phyloP scores from a whole-genome alignment of 176 grass and related monocot species.

The Pontederia paniculata region DNA sequence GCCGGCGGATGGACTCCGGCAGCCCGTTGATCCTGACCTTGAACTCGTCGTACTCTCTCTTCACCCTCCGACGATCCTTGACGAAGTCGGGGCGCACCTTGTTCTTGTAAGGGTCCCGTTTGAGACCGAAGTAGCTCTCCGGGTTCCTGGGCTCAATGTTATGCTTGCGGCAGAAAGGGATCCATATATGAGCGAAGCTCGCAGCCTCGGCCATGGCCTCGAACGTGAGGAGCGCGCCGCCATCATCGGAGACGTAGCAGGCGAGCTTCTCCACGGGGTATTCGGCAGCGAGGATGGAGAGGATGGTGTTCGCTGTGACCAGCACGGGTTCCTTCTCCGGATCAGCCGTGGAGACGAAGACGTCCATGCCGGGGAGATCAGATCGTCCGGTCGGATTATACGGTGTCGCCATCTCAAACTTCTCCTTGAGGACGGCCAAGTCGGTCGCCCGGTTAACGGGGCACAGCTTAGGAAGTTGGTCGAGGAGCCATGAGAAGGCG shows the following conservation, averaged over 20 bases:
- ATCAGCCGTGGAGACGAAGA: slow-evolving; percentile 90
- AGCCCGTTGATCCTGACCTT: slow-evolving; percentile 88
- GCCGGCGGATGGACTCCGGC: slow-evolving; percentile 77
- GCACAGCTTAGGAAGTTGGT: slow-evolving; percentile 91
- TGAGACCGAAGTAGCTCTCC: slow-evolving; percentile 85
- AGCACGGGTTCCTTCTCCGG: slow-evolving; percentile 91
- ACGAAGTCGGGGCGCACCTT: slow-evolving; percentile 89
- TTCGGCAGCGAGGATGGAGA: slow-evolving; percentile 78
- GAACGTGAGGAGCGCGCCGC: slow-evolving; percentile 86
- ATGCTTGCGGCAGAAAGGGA: slow-evolving; percentile 97
- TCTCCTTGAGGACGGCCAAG: slow-evolving; percentile 78
- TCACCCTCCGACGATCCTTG: slow-evolving; percentile 79
- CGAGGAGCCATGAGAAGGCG: slow-evolving; percentile 90
- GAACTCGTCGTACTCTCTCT: slow-evolving; percentile 94
- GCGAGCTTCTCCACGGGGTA: slow-evolving; percentile 96
- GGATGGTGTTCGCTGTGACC: slow-evolving; percentile 92
- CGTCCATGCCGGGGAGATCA: slow-evolving; percentile 72
- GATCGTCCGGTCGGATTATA: slow-evolving; percentile 85
- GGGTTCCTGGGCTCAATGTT: slow-evolving; percentile 90
- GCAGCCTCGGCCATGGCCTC: slow-evolving; percentile 98
- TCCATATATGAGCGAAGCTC: slow-evolving; percentile 80
- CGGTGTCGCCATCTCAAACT: slow-evolving; percentile 58
- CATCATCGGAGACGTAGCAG: slow-evolving; percentile 88
- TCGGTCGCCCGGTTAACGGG: slow-evolving; percentile 80
- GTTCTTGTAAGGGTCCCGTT: slow-evolving; percentile 85